Evolutionary conservation across 768 basidiomycete genomes (phyloP), one percentile per base, ranked within the genome.

Genomic region (Grammothele lineata): DNA sequence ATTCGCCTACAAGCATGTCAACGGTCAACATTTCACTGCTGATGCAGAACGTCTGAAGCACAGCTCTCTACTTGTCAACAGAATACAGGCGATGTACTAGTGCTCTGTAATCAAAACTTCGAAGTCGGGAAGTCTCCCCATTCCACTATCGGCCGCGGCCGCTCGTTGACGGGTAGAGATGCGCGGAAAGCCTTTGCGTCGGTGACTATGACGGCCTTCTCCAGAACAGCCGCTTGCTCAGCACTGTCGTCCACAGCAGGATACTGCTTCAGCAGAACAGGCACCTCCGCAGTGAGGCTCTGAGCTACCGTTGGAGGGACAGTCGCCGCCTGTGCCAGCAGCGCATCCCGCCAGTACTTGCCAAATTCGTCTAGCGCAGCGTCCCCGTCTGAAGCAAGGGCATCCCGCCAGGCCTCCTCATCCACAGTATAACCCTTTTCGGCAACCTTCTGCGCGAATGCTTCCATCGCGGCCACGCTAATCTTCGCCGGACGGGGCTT

Each of bases 81-180:
- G n/a, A n/a, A n/a, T n/a, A n/a, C n/a, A n/a, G n/a, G n/a, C n/a
- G n/a, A n/a, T n/a, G n/a, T n/a, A n/a, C n/a, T n/a, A n/a, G n/a
- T n/a, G n/a, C n/a, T n/a, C n/a, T n/a, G n/a, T n/a, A 24, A 23
- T 72, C 66, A 85, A 37, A 79, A 73, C 52, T 73, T 82, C 2
- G 84, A 62, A 5, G 67, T 62, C 17, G 85, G 85, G 43, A 87
- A 68, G 67, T 90, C 88, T 26, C 77, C 78, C 86, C 86, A 90
- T 41, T 80, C 67, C 1, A 82, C 83, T 54, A 92, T 68, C 2
- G 90, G 82, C 32, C 72, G 72, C n/a, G 86, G 77, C 51, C 75
- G 74, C 22, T 73, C 71, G 4, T 85, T 76, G 15, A 73, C 64
- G 34, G 63, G 60, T 41, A 94, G 65, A 8, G 71, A 63, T 23